Conservation (phyloP, 352 stramenopile genomes). For the Phytophthora pinifolia region DNA sequence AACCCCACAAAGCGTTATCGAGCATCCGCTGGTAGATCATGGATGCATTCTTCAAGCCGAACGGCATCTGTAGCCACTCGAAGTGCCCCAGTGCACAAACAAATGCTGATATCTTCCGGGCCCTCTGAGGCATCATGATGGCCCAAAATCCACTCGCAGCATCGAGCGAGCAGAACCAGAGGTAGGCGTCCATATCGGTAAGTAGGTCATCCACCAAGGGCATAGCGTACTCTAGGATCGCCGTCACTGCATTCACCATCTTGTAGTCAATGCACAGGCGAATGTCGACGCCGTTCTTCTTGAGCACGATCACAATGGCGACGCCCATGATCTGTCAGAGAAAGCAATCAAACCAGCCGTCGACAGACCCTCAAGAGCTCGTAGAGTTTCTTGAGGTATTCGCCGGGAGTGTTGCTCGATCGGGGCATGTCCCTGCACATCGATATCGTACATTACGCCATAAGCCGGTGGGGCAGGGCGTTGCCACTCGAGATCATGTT, state of each 20-base stretch:
- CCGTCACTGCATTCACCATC: neutral
- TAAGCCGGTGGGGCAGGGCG: constrained; percentile 2
- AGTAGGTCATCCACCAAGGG: neutral
- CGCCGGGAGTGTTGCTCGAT: neutral
- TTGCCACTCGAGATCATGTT: constrained; percentile 14
- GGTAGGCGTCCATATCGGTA: neutral
- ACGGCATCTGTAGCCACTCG: neutral
- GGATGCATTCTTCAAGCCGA: too few species aligned
- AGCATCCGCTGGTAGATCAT: too few species aligned
- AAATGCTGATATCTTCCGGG: constrained; percentile 1
- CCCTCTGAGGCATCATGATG: neutral
- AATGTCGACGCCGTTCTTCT: neutral
- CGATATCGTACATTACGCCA: constrained; percentile 1
- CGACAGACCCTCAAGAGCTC: neutral
- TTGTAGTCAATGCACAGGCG: too few species aligned
- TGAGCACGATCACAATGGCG: neutral
- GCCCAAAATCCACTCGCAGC: constrained; percentile 3
- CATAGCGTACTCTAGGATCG: neutral
- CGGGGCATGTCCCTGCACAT: neutral
- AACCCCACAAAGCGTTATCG: too few species aligned
- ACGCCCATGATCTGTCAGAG: neutral
- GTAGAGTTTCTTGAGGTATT: neutral
- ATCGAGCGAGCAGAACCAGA: neutral
- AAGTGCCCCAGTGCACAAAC: constrained; percentile 1
- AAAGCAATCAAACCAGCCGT: neutral